Base-by-base conservation (phyloP, 495 filamentous ascomycete genomes). In the Mytilinidion resinicola region DNA sequence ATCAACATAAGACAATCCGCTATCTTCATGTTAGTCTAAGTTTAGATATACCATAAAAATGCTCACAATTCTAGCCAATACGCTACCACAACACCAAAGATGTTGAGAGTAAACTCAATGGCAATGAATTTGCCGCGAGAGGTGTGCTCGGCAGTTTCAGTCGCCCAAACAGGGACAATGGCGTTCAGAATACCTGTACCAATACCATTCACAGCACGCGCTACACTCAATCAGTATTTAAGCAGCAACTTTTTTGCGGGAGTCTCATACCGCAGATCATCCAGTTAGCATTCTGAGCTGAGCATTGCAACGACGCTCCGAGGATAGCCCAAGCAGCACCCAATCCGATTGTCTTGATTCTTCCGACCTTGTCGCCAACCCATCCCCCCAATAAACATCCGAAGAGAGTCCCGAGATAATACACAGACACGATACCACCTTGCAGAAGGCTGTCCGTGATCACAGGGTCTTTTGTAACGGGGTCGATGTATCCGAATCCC, bases 101-200 rank as follows among this genome's bases (percentile, higher is more conserved):
- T 88, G 62, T 89, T 88, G 12, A 87, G 64, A 0, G 84, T 87
- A 61, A 89, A 87, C 61, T 88, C 85, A 53, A 87, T 87, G 4
- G 85, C 81, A 55, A 88, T 81, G 62, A 87, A 88, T 48, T 85
- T 77, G 4, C 86, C 86, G 44, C 86, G 79, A 3, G 82, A 85
- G 6, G 79, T 87, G 57, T 88, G 84, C 41, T 81, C 80, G 8
- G 83, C 81, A 1, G 81, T 85, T 67, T 88, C 85, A 6, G 85
- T 85, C 17, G 84, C 83, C 77, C 83, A 87, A 35, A 87, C 85
- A 1, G 85, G 85, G n/a, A 84, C 78, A 51, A 88, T 85, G 14
- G 83, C 82, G 59, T 86, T 88, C 25, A 88, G 65, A 48, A 87
- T 83, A 39, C 85, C 85, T n/a, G 85, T 88, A n/a, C 85, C 85